Conservation (phyloP, 108 stramenopile genomes). For the Nitzschia sp. region DNA sequence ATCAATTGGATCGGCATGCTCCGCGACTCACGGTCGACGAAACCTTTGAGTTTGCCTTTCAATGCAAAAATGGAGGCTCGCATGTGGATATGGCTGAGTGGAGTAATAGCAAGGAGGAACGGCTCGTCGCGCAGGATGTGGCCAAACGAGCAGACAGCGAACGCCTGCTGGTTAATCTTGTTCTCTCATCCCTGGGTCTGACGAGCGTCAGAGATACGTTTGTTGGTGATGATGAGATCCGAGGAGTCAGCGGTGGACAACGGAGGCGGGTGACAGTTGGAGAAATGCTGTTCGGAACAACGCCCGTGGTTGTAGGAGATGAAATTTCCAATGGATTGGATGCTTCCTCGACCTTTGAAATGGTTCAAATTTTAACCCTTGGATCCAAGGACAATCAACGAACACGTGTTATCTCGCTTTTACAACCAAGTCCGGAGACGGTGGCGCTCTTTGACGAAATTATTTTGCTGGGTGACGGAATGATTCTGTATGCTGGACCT, state of each 20-base stretch:
- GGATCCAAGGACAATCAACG: constrained; percentile 43
- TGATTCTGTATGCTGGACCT: constrained; percentile 85
- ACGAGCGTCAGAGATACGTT: constrained; percentile 68
- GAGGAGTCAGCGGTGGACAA: constrained; percentile 83
- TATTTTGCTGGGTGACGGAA: constrained; percentile 81
- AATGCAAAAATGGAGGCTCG: constrained; percentile 53
- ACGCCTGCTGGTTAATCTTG: constrained; percentile 20
- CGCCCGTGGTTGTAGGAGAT: constrained; percentile 80
- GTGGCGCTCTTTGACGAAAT: constrained; percentile 89
- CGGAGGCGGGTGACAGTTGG: constrained; percentile 81
- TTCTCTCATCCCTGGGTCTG: constrained; percentile 41
- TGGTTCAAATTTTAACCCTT: constrained; percentile 36
- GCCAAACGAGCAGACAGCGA: constrained; percentile 26
- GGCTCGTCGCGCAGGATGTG: neutral
- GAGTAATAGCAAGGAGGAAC: neutral
- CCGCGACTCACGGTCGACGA: constrained; percentile 74
- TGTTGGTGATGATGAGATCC: constrained; percentile 79
- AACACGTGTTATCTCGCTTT: constrained; percentile 76
- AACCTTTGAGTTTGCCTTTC: constrained; percentile 78
- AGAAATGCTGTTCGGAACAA: constrained; percentile 76
- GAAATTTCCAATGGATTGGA: constrained; percentile 90
- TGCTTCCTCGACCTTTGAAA: constrained; percentile 74
- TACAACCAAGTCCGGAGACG: constrained; percentile 94
- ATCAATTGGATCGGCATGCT: constrained; percentile 73
- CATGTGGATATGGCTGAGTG: constrained; percentile 10